Percentiles rank a stretch among this genome's conserved stretches.
phyloP scores from a whole-genome alignment of 345 rosid genomes.

The Citrus reticulata region DNA sequence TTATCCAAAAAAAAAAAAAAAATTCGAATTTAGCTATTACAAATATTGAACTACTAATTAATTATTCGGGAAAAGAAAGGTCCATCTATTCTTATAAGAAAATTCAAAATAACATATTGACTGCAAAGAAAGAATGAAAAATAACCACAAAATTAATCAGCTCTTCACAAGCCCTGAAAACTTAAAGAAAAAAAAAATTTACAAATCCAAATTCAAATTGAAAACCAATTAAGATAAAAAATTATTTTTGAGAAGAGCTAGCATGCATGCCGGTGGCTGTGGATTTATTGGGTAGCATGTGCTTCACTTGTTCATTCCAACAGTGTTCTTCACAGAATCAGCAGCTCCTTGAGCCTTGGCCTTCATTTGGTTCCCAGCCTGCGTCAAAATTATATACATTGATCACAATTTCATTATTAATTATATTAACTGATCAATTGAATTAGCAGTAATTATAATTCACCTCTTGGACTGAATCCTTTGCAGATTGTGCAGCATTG shows the following conservation, averaged over 20 bases:
- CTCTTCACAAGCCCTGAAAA: no score
- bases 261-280: neutral
- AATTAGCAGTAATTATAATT: neutral
- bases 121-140: neutral
- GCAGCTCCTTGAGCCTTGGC: constrained; percentile 32
- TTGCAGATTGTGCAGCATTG: constrained; percentile 21
- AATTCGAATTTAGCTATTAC: no score
- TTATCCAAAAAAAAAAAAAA: no score
- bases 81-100: neutral
- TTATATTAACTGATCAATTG: neutral
- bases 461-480: constrained; percentile 29
- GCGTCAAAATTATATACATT: neutral
- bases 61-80: neutral
- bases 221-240: no score
- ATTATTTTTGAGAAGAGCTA: neutral
- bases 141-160: no score
- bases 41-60: neutral
- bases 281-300: no score
- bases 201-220: no score
- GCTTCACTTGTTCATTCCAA: constrained; percentile 28
- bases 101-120: neutral
- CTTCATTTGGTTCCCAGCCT: constrained; percentile 35
- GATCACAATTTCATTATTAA: neutral
- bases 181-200: no score
- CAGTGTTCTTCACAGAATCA: constrained; percentile 26